Evolutionary conservation across 257 asterid genomes (phyloP).

Genomic region (Solanum sitiens): DNA sequence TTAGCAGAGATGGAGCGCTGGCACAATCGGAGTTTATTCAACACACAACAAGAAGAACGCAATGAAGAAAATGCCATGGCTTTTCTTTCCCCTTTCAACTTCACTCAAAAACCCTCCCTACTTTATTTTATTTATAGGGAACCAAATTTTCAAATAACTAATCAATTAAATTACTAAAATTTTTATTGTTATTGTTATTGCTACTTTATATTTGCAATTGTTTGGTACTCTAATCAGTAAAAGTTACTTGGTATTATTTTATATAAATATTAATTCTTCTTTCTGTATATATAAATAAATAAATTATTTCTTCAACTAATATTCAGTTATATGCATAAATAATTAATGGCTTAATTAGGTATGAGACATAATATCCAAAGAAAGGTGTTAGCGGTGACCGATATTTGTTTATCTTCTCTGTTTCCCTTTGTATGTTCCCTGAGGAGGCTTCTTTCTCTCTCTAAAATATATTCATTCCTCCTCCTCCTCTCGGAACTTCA

Average conservation of each 20-base stretch:
- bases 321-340: background rate
- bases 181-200: no score
- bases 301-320: background rate
- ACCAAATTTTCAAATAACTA: background rate
- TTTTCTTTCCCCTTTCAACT: background rate
- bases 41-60: background rate
- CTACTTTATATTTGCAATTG: no score
- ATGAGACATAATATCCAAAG: background rate
- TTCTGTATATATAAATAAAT: background rate
- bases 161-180: no score
- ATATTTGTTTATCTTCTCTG: background rate
- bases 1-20: background rate
- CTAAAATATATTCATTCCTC: background rate
- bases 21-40: background rate
- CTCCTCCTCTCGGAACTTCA: slow-evolving; percentile 1
- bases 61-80: background rate
- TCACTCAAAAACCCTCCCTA: background rate
- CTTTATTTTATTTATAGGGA: no score
- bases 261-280: background rate
- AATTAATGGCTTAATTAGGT: background rate
- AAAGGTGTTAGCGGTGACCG: background rate
- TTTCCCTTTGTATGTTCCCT: background rate
- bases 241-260: background rate
- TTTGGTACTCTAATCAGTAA: no score
- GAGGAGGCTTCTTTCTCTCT: slow-evolving; percentile 19